Evolutionary conservation across 2,329 filamentous ascomycete genomes (phyloP).

Genomic region (Calonectria pauciramosa): DNA sequence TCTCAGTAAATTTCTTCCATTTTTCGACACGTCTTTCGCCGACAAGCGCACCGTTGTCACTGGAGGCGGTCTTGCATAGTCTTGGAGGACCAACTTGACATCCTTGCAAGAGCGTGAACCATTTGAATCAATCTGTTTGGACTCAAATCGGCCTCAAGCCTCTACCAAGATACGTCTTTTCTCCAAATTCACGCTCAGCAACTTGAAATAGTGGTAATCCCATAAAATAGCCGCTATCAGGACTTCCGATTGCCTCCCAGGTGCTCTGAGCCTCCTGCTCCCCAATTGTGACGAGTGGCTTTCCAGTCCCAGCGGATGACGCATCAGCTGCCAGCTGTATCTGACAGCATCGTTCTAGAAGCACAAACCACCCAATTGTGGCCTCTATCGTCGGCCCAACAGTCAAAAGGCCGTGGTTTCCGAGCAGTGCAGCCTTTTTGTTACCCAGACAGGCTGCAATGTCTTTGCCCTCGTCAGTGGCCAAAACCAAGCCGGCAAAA

Average conservation of each 20-base stretch:
- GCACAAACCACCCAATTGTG: constrained; percentile 68
- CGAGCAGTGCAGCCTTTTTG: constrained; percentile 66
- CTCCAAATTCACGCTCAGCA: constrained; percentile 12
- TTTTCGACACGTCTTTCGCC: not conserved
- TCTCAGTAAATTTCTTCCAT: not conserved
- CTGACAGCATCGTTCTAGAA: constrained; percentile 63
- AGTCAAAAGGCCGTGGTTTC: constrained; percentile 69
- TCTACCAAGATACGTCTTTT: constrained; percentile 3
- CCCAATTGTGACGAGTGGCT: constrained; percentile 74
- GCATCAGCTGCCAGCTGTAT: constrained; percentile 68
- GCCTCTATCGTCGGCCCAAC: constrained; percentile 64
- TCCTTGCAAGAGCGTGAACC: not conserved
- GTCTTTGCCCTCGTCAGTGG: constrained; percentile 62
- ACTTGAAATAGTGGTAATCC: constrained; percentile 47
- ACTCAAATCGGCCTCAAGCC: not conserved
- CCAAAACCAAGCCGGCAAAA: constrained; percentile 67
- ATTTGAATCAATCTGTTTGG: not conserved
- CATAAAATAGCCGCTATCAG: constrained; percentile 76
- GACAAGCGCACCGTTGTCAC: not conserved
- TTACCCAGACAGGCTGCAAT: constrained; percentile 63
- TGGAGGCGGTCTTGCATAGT: not conserved
- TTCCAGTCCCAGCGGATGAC: constrained; percentile 72
- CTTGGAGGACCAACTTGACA: too few relatives aligned
- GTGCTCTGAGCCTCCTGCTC: constrained; percentile 79
- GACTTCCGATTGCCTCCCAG: constrained; percentile 73